Evolutionary conservation across 495 filamentous ascomycete species (phyloP).

Genomic region (Pseudevernia furfuracea): DNA sequence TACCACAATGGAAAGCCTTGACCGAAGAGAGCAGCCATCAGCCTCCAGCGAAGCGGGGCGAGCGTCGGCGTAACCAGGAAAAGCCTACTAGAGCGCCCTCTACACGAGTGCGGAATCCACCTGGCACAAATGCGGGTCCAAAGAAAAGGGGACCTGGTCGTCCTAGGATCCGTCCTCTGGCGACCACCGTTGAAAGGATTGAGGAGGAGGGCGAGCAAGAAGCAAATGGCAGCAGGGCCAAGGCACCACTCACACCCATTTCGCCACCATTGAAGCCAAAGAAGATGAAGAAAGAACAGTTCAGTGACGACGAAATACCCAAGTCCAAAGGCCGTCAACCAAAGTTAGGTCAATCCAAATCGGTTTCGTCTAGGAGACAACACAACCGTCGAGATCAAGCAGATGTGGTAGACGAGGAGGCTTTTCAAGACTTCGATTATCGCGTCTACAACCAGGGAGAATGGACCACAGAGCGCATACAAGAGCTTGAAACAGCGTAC

Average conservation of each 20-base stretch:
- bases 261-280: slow-evolving; percentile 44
- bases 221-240: slow-evolving; percentile 30
- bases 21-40: slow-evolving; percentile 93
- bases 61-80: slow-evolving; percentile 70
- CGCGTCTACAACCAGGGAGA: slow-evolving; percentile 71
- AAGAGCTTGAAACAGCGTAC: slow-evolving; percentile 86
- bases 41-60: slow-evolving; percentile 87
- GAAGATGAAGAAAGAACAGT: slow-evolving; percentile 41
- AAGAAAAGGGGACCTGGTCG: slow-evolving; percentile 43
- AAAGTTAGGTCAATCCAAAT: slow-evolving; percentile 36
- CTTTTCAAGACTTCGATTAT: slow-evolving; percentile 85
- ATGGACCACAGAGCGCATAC: slow-evolving; percentile 82
- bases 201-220: slow-evolving; percentile 39
- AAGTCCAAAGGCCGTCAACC: slow-evolving; percentile 49
- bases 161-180: slow-evolving; percentile 24
- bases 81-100: slow-evolving; percentile 41
- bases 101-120: slow-evolving; percentile 28
- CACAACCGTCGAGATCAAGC: slow-evolving; percentile 68
- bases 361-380: slow-evolving; percentile 63
- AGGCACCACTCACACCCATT: slow-evolving; percentile 47
- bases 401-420: slow-evolving; percentile 71
- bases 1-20: slow-evolving; percentile 88
- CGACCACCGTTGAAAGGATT: slow-evolving; percentile 15
- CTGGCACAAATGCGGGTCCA: slow-evolving; percentile 28
- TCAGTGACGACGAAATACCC: slow-evolving; percentile 46